Base-by-base conservation (phyloP, 768 basidiomycete genomes). In the Ramaria rubella region DNA sequence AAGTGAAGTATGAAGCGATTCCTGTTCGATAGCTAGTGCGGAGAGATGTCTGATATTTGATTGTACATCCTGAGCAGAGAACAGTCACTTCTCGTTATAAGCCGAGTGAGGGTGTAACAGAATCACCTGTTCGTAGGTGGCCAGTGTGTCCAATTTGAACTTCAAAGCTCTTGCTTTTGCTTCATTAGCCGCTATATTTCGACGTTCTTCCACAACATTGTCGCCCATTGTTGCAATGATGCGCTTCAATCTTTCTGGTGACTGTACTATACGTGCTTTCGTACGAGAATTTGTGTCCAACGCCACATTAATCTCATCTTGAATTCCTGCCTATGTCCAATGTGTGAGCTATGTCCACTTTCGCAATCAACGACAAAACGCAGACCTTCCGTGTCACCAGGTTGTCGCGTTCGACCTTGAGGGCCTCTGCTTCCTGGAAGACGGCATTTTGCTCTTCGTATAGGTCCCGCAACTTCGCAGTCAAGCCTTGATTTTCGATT, bases 191-290 rank as follows among this genome's bases (percentile, higher is more conserved):
- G 78, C 73, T 19, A 89, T 75, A 1, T 76, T 76, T 59, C 75
- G 81, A 65, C 89, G 89, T 61, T 94, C 90, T 53, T 87, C 85
- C 17, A 78, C 68, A 1, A 82, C 81, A 0, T 79, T 82, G 5
- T 72, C 66, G 2, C 80, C 77, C 87, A 95, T 91, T n/a, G 81
- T 75, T 11, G 77, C 70, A 63, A 95, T 95, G 42, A 82, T 87
- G 50, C 85, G 81, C 66, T 86, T 88, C 62, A 95, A 87, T 44
- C 93, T 80, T 46, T 95, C 94, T 0, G 94, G 94, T 0, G 90
- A 93, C 67, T 93, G 90, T 3, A 96, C 92, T 60, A 96, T 86
- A 26, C 92, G 82, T 27, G 82, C 74, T 49, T 82, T 77, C 0
- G 83, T 83, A 42, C 85, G 81, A 12, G 73, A 70, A 60, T 90